Conservation (phyloP, 768 basidiomycete species). For the Termitomyces sp. region DNA sequence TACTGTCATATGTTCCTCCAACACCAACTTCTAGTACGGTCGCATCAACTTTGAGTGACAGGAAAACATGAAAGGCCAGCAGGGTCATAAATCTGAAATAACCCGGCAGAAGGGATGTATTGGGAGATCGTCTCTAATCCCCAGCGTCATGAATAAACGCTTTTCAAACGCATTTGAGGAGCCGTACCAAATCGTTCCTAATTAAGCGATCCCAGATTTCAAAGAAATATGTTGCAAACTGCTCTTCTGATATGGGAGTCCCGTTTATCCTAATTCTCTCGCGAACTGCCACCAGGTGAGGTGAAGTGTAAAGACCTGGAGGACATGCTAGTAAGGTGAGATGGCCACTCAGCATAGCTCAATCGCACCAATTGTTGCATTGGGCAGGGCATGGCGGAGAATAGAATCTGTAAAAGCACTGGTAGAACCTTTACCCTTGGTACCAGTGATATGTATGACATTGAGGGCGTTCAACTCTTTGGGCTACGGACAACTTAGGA, state of each 20-base stretch:
- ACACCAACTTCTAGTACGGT: constrained; percentile 96
- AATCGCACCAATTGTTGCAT: constrained; percentile 77
- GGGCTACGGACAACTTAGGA: constrained; percentile 42
- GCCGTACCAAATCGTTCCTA: constrained; percentile 50
- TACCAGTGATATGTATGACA: constrained; percentile 95
- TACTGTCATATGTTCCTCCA: constrained; percentile 91
- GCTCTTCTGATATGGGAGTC: constrained; percentile 77
- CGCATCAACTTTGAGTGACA: constrained; percentile 77
- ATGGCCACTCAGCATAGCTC: background rate
- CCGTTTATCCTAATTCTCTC: constrained; percentile 96
- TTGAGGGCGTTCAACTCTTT: constrained; percentile 83
- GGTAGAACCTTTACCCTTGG: constrained; percentile 98
- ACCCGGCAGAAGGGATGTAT: constrained; percentile 70
- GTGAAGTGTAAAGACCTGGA: constrained; percentile 91
- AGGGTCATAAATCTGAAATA: constrained; percentile 95
- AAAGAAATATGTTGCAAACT: constrained; percentile 90
- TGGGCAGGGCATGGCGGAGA: constrained; percentile 65
- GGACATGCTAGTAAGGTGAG: background rate
- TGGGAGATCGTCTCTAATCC: constrained; percentile 39
- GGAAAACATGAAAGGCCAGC: constrained; percentile 87
- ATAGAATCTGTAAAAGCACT: constrained; percentile 91
- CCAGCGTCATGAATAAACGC: background rate
- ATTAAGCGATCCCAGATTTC: constrained; percentile 90
- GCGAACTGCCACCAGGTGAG: constrained; percentile 92
- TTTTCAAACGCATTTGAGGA: background rate